Conservation (phyloP, 768 basidiomycete genomes). For the Leucosporidium yakuticum region DNA sequence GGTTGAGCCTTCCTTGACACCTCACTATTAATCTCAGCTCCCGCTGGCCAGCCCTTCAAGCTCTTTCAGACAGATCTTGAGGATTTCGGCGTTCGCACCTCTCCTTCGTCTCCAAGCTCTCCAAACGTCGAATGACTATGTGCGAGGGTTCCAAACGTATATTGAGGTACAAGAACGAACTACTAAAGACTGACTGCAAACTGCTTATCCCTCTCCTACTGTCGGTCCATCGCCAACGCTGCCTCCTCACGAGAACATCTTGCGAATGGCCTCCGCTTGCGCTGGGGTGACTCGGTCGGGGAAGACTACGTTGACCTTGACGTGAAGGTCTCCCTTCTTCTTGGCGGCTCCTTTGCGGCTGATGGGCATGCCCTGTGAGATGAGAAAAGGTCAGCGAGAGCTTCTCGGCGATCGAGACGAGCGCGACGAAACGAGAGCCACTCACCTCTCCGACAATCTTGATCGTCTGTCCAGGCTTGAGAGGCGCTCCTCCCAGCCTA, state of each 20-base stretch:
- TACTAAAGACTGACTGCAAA: too few species aligned
- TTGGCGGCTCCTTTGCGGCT: conserved; percentile 65
- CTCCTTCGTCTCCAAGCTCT: too few species aligned
- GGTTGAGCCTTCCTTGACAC: too few species aligned
- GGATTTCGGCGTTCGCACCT: too few species aligned
- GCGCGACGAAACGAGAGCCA: conserved; percentile 30
- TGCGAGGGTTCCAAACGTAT: too few species aligned
- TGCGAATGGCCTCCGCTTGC: conserved; percentile 75
- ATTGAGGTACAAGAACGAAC: too few species aligned
- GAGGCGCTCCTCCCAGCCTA: conserved; percentile 48
- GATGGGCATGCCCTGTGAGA: conserved; percentile 68
- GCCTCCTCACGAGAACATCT: conserved; percentile 47
- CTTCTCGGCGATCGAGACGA: background rate
- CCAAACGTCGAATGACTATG: too few species aligned
- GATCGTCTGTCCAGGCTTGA: conserved; percentile 72
- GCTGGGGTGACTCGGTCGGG: conserved; percentile 57
- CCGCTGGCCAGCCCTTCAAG: too few species aligned
- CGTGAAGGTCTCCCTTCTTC: conserved; percentile 74
- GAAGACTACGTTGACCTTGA: conserved; percentile 75
- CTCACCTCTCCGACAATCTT: conserved; percentile 57
- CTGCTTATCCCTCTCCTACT: too few species aligned
- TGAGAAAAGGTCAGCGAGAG: background rate
- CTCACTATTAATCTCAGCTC: too few species aligned
- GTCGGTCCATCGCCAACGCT: background rate
- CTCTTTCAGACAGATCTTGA: too few species aligned